Evolutionary conservation across 768 basidiomycete genomes (phyloP), one percentile per base, ranked within the genome.

Genomic region (Candolleomyces aberdarensis): DNA sequence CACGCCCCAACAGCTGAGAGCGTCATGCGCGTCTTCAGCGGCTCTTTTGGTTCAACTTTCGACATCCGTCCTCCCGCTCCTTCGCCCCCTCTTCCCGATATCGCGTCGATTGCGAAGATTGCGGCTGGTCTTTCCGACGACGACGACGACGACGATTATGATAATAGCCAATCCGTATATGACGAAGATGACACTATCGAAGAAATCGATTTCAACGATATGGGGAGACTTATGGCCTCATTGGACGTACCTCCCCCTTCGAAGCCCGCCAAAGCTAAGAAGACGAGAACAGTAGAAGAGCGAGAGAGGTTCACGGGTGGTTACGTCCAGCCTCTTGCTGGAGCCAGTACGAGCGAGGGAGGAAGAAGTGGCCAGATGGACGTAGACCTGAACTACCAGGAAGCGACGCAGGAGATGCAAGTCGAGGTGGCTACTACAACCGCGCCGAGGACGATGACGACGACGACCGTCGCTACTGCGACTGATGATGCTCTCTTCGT

Each of bases 1-100:
- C 82, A 85, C 71, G 77, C 83, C 5, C 90, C 91, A 6, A 92
- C 90, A 4, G 89, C 89, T 0, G 83, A 87, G n/a, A 79, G 76
- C 10, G 83, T 93, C 26, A 74, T 81, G 31, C 83, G 78, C 2
- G 78, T 92, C 1, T 92, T 92, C 74, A 83, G 80, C 61, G 78
- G 72, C 9, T 64, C 65, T 3, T 59, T 65, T 65, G 58, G 17
- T n/a, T n/a, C n/a, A n/a, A n/a, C n/a, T n/a, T n/a, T n/a, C n/a
- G n/a, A n/a, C 4, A 49, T 32, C 66, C 64, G 20, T 59, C 59
- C 49, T 56, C 65, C 22, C 60, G 69, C 47, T 61, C 69, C 15
- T 71, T 71, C 2, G 63, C 67, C 31, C 71, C 72, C 0, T 4
- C 32, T 32, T 9, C 32, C 32, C 5, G 32, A 32, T 32, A 32